These are phyloP conservation scores for Casuarina glauca DNA, from an alignment of 306 rosid genomes.

Conservation along the genomic window DNA sequence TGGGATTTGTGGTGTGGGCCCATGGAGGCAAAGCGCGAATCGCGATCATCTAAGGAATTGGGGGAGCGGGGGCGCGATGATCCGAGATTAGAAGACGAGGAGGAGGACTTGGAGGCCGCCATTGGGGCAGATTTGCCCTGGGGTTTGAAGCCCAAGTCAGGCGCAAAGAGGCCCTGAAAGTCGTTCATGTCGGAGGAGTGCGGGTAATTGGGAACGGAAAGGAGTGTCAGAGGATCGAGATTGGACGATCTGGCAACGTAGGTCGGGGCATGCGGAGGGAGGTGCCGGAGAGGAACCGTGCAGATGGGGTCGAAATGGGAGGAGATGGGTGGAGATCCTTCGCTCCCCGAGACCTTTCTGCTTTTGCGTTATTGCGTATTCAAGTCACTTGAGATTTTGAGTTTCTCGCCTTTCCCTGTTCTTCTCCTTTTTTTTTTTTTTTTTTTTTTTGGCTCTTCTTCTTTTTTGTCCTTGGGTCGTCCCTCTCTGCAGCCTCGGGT, in stretches of 20 bases:
- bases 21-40: constrained; percentile 34
- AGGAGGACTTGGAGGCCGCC: constrained; percentile 54
- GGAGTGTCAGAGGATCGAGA: not conserved
- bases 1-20: not conserved
- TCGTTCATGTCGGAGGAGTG: constrained; percentile 59
- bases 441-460: not conserved
- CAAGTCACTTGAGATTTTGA: not conserved
- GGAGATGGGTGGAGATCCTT: constrained; percentile 8
- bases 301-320: not conserved
- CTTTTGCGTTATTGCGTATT: too few relatives aligned
- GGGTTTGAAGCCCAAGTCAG: constrained; percentile 77
- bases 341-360: not conserved
- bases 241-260: constrained; percentile 19
- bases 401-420: not conserved
- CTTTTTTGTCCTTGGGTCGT: too few relatives aligned
- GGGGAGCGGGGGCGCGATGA: constrained; percentile 22
- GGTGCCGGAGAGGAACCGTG: not conserved
- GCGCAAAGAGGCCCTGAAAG: constrained; percentile 75
- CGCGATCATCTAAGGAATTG: constrained; percentile 51
- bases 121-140: constrained; percentile 86
- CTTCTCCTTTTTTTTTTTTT: too few relatives aligned
- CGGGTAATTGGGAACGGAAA: constrained; percentile 13
- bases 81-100: constrained; percentile 15
- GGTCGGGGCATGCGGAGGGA: constrained; percentile 24
- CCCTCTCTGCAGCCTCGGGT: too few relatives aligned